phyloP scores from a whole-genome alignment of 768 basidiomycete genomes.

The Serendipita sp. region DNA sequence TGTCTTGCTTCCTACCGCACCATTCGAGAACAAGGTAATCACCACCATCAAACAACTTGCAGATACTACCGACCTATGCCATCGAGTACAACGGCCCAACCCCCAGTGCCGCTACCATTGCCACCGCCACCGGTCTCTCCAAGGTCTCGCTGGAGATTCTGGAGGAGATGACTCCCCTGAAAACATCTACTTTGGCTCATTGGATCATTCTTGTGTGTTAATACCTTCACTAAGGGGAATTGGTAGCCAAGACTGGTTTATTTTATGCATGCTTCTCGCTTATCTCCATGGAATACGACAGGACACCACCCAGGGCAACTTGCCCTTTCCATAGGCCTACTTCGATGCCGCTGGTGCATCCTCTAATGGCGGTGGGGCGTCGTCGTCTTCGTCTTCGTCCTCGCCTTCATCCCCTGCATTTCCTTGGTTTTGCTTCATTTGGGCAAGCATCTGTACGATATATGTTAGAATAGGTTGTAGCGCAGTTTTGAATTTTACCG shows the following conservation, averaged over 20 bases:
- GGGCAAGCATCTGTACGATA: background rate
- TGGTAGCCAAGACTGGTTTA: too few species aligned
- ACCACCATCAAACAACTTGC: background rate
- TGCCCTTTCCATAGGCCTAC: background rate
- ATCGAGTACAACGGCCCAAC: background rate
- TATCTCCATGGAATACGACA: too few species aligned
- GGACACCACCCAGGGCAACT: background rate
- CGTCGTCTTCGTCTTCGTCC: conserved; percentile 34
- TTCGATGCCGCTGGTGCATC: conserved; percentile 22
- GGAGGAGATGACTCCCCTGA: background rate
- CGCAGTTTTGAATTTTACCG: conserved; percentile 25
- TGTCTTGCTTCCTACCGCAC: background rate
- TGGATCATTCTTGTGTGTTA: background rate
- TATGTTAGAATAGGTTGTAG: background rate
- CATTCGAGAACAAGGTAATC: background rate
- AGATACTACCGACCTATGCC: background rate
- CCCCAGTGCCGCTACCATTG: background rate
- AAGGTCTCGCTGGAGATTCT: background rate
- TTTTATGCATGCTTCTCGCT: too few species aligned
- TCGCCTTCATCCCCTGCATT: conserved; percentile 18
- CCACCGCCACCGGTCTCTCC: background rate
- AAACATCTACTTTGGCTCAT: background rate
- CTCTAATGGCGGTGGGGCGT: conserved; percentile 71
- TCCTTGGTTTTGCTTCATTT: conserved; percentile 9
- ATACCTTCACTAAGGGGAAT: too few species aligned